Percentiles rank a stretch among this genome's conserved stretches.
These are phyloP conservation scores for Fusarium abutilonis DNA, from an alignment of 2,329 filamentous ascomycete genomes.

Conservation along the genomic window DNA sequence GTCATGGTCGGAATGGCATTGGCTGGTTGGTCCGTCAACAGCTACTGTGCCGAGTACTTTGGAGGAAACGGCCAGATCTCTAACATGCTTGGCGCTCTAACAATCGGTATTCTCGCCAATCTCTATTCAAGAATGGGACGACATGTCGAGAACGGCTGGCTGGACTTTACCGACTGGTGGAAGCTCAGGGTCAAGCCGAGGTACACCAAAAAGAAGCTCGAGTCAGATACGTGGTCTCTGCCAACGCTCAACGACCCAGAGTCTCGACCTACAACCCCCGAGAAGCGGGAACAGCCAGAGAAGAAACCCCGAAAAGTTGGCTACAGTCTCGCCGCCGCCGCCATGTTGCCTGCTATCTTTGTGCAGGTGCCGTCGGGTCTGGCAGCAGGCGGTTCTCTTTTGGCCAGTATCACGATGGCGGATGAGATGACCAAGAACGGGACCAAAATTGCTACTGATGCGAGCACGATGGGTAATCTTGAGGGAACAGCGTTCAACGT, in stretches of 20 bases:
- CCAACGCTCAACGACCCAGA: slow-evolving; percentile 49
- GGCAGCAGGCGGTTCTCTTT: slow-evolving; percentile 67
- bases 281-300: slow-evolving; percentile 38
- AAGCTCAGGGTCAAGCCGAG: slow-evolving; percentile 55
- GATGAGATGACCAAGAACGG: slow-evolving; percentile 62
- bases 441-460: slow-evolving; percentile 45
- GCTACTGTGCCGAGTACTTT: slow-evolving; percentile 74
- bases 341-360: slow-evolving; percentile 88
- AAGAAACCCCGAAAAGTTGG: slow-evolving; percentile 61
- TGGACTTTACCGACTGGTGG: slow-evolving; percentile 62
- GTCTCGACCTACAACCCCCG: slow-evolving; percentile 42
- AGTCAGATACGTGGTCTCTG: slow-evolving; percentile 47
- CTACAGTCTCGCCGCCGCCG: slow-evolving; percentile 83
- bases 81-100: slow-evolving; percentile 80
- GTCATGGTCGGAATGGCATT: slow-evolving; percentile 80
- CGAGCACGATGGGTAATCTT: slow-evolving; percentile 45
- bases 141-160: slow-evolving; percentile 63
- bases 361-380: slow-evolving; percentile 71
- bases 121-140: slow-evolving; percentile 76
- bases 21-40: slow-evolving; percentile 79
- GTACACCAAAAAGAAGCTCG: slow-evolving; percentile 46
- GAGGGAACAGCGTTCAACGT: slow-evolving; percentile 63
- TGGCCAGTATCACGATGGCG: slow-evolving; percentile 67
- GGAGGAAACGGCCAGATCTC: slow-evolving; percentile 76
- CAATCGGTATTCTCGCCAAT: slow-evolving; percentile 81